Conservation (phyloP, 441 rosid genomes). For the Breynia disticha region DNA sequence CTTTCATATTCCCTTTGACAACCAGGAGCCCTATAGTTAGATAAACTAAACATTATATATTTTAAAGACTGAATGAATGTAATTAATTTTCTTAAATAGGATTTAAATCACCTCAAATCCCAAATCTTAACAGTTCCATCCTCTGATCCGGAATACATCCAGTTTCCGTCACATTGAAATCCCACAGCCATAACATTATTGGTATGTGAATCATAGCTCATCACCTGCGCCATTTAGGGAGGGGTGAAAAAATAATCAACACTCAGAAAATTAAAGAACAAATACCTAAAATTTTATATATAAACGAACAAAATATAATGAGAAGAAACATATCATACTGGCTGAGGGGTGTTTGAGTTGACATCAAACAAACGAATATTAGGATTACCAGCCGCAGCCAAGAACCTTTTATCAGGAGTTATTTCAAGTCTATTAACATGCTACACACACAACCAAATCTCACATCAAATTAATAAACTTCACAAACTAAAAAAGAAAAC, state of each 20-base stretch:
- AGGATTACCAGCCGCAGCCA: conserved; percentile 95
- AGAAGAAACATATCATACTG: conserved; percentile 29
- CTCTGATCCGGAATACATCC: conserved; percentile 99
- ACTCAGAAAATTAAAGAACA: conserved; percentile 2
- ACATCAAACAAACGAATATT: conserved; percentile 83
- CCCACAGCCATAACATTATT: conserved; percentile 97
- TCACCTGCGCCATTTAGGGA: conserved; percentile 43
- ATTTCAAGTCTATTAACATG: conserved; percentile 95
- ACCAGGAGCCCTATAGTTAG: too few species aligned
- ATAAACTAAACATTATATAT: too few species aligned
- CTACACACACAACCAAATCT: conserved; percentile 26
- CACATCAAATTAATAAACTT: background rate
- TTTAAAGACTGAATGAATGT: too few species aligned
- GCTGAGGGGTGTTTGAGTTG: conserved; percentile 71
- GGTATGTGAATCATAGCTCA: conserved; percentile 90
- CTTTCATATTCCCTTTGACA: conserved; percentile 98
- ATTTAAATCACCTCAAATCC: too few species aligned
- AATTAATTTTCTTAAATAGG: too few species aligned
- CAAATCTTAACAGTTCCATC: too few species aligned
- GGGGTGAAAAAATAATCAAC: conserved; percentile 8
- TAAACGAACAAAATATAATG: too few species aligned
- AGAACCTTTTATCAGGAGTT: conserved; percentile 69
- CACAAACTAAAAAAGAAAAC: background rate
- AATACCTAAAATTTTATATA: background rate
- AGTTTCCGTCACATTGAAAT: conserved; percentile 92